phyloP scores from a whole-genome alignment of 2,329 filamentous ascomycete genomes.

The Neonectria neomacrospora region DNA sequence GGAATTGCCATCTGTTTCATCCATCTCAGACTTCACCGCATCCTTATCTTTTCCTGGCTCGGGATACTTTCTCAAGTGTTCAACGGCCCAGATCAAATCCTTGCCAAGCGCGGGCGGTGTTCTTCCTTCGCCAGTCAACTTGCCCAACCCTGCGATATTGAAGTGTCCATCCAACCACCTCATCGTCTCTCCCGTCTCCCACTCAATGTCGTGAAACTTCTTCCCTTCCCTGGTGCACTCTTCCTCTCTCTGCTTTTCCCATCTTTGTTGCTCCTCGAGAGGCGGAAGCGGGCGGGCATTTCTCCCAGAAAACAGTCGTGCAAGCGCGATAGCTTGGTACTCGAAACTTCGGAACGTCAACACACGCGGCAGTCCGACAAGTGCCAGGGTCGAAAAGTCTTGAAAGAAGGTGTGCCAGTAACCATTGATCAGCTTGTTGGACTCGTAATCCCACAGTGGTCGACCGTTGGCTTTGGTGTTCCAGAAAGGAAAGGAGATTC shows the following conservation, averaged over 20 bases:
- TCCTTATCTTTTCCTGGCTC: conserved; percentile 43
- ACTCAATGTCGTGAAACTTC: conserved; percentile 64
- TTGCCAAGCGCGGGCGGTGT: conserved; percentile 57
- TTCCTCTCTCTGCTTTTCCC: conserved; percentile 57
- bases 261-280: conserved; percentile 53
- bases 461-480: conserved; percentile 58
- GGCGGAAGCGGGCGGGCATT: conserved; percentile 53
- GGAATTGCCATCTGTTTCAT: neutral
- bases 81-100: conserved; percentile 59
- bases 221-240: conserved; percentile 44
- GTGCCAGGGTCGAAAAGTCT: conserved; percentile 58
- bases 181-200: conserved; percentile 63
- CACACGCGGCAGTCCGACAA: conserved; percentile 63
- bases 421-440: conserved; percentile 54
- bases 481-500: conserved; percentile 61
- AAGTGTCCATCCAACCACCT: conserved; percentile 60
- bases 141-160: conserved; percentile 60
- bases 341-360: conserved; percentile 66
- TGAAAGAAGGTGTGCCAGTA: conserved; percentile 67
- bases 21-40: neutral
- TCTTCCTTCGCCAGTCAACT: conserved; percentile 58
- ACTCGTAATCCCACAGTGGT: conserved; percentile 61
- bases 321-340: conserved; percentile 65
- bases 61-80: conserved; percentile 61
- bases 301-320: conserved; percentile 58